Evolutionary conservation across 106 monocot species (phyloP), one percentile per base, ranked within the genome.

Genomic region (Apostasia ramifera): DNA sequence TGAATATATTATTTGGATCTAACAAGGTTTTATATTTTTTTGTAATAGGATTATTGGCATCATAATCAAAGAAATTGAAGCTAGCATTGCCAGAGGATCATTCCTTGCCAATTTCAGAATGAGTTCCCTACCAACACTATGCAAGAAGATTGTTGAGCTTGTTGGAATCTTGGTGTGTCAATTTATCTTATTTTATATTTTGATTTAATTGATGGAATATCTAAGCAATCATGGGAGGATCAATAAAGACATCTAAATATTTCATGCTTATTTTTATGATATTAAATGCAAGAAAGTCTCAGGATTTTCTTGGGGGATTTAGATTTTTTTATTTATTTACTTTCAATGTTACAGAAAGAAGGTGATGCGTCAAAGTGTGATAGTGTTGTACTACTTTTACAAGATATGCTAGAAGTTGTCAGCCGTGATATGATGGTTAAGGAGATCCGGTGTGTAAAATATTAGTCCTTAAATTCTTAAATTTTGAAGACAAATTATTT

Each of bases 101-200:
- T 90, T 99, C 66, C 98, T 99, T 57, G 83, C 83, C 5, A 88
- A 86, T 74, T 99, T 93, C 57, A 87, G 93, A 79, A 86, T 88
- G 98, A 90, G 87, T 73, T 81, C 85, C 57, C 69, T 99, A 10
- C 90, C 85, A 67, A 55, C 67, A 54, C 80, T 99, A 42, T 85
- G 87, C 59, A 85, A 82, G 53, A 99, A 90, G 66, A 93, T 93
- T 82, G 90, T 90, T 57, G 79, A 93, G 80, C 98, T 99, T 76
- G 71, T 99, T n/a, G 78, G 69, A 40, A 80, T 90, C 52, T 79
- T 99, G 85, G 98, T 99, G 70, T 85, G 85, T 74, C 42, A 70
- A 14, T 48, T 5, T 50, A 50, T 50, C 50, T 50, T 50, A 50
- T 4, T 50, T 5, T 50, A 50, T 50, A 8, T 50, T 50, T 8